Base-by-base conservation (phyloP, 2,329 filamentous ascomycete species). In the Aspergillus pseudonomiae region DNA sequence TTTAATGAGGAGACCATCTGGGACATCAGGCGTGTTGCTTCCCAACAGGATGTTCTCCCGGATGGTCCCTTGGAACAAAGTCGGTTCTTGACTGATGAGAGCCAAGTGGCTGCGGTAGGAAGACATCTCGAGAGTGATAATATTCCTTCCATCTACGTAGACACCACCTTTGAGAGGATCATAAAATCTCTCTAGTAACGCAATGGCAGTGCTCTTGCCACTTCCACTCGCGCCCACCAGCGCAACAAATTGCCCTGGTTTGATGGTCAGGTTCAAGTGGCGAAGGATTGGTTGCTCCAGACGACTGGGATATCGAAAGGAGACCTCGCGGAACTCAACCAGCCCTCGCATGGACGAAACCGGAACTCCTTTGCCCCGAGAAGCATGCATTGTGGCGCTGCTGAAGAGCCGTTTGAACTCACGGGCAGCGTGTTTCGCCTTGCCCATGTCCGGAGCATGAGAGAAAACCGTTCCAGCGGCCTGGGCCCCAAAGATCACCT, bases 11-110 rank as follows among this genome's bases (percentile, higher is more conserved):
- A 55, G 26, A 36, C 34, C 65, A 48, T 85, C 84, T 59, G 91
- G 87, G 82, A 21, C 56, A 28, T 59, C 30, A n/a, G 48, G 45
- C 34, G 14, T 34, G 36, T 54, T 45, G 80, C 79, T n/a, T 84
- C 85, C 60, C 85, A 81, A 72, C 1, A 79, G 80, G 57, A 97
- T 95, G 75, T 96, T 96, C 56, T 91, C 86, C 73, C 85, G 92
- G 68, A 97, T 94, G 0, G 91, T 92, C 0, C 89, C 92, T 59
- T 88, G 88, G 74, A 97, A 96, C 0, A 97, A 83, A 0, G 90
- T 89, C 1, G 93, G 92, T 72, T 97, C 93, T 74, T 97, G 67
- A 57, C 73, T 67, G 3, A 70, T 67, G 24, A 70, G 63, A 10
- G 66, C 41, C 19, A 70, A 43, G 6, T 67, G 48, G 19, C 61